Evolutionary conservation across 2,329 filamentous ascomycete species (phyloP).

Genomic region (Truncatella angustata): DNA sequence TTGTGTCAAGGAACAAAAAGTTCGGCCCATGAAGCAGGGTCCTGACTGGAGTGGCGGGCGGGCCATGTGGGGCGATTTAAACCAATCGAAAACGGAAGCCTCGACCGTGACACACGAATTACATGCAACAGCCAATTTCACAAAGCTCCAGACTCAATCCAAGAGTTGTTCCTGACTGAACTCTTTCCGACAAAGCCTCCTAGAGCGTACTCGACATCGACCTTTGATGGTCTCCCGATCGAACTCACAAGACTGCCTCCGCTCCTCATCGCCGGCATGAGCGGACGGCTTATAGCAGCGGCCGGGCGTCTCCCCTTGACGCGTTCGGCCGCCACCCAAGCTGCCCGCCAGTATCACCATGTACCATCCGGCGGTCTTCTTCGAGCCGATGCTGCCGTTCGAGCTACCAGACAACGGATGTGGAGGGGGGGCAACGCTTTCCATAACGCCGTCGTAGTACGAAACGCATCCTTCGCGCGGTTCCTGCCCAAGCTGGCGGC

Average conservation of each 20-base stretch:
- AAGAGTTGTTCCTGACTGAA: no score
- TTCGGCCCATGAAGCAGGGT: no score
- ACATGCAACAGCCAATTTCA: no score
- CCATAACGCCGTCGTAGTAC: conserved; percentile 70
- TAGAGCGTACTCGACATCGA: no score
- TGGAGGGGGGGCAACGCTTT: conserved; percentile 83
- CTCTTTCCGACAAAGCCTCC: no score
- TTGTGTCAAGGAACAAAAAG: no score
- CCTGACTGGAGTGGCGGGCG: no score
- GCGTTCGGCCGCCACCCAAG: conserved; percentile 36
- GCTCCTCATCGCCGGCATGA: conserved; percentile 31
- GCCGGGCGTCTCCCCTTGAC: conserved; percentile 29
- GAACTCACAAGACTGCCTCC: conserved; percentile 24
- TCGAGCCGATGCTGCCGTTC: conserved; percentile 61
- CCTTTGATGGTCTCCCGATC: conserved; percentile 24
- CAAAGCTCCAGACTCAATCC: no score
- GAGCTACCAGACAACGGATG: conserved; percentile 60
- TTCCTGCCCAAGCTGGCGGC: conserved; percentile 83
- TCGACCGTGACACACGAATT: no score
- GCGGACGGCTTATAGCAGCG: conserved; percentile 33
- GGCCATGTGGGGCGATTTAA: no score
- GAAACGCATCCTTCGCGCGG: conserved; percentile 63
- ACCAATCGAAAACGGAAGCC: no score
- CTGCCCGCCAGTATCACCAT: conserved; percentile 64
- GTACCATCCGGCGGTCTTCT: conserved; percentile 68